Percentiles rank a stretch among this genome's conserved stretches.
Conservation (phyloP, 768 basidiomycete genomes). For the Agaricus blazei region DNA sequence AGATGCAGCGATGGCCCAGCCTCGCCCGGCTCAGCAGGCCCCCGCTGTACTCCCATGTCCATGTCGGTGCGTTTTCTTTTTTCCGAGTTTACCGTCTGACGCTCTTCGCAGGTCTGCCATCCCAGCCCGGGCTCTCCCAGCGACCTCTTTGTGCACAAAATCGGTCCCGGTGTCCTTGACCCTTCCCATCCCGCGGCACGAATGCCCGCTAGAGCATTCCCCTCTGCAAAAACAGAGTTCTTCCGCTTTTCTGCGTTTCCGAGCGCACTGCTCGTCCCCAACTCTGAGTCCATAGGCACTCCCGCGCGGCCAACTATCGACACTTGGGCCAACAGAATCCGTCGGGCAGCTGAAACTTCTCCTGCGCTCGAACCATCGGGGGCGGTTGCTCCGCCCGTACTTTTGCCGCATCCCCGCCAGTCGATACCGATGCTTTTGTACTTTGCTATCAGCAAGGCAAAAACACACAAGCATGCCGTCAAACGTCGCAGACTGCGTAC, state of each 20-base stretch:
- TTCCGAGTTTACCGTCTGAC: neutral
- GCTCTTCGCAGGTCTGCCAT: neutral
- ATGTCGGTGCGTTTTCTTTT: neutral
- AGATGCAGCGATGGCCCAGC: neutral
- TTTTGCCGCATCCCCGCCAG: neutral
- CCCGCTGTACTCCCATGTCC: slow-evolving; percentile 1
- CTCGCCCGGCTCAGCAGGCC: neutral
- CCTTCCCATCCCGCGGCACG: slow-evolving; percentile 1
- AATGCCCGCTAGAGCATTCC: neutral
- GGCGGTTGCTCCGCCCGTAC: slow-evolving; percentile 1
- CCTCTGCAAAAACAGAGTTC: neutral
- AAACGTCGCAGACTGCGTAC: slow-evolving; percentile 7
- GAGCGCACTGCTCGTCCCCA: slow-evolving; percentile 4
- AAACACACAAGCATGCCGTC: slow-evolving; percentile 5
- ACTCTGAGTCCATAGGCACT: neutral
- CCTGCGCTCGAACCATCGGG: neutral
- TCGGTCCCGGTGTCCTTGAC: neutral
- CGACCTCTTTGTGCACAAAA: neutral
- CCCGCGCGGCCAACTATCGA: neutral
- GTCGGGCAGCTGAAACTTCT: neutral
- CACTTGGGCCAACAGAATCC: neutral
- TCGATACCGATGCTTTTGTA: slow-evolving; percentile 7
- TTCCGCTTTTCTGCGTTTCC: slow-evolving; percentile 3
- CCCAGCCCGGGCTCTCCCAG: slow-evolving; percentile 1
- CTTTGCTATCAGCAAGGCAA: slow-evolving; percentile 4